Percentiles rank a stretch among this genome's conserved stretches.
These are phyloP conservation scores for Citrullus amarus DNA, from an alignment of 306 rosid genomes.

Conservation along the genomic window DNA sequence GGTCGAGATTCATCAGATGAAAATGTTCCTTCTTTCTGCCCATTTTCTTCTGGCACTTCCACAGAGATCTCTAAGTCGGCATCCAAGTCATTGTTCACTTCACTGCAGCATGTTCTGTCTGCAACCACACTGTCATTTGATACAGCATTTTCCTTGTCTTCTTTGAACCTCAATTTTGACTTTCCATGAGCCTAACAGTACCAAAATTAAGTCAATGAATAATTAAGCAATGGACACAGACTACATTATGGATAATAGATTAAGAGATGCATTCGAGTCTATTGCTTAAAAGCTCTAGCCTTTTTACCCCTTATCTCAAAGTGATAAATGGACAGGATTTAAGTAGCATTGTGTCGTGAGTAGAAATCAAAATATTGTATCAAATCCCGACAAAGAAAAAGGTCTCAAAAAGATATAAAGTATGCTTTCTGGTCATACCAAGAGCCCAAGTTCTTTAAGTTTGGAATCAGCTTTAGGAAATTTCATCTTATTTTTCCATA, in stretches of 20 bases:
- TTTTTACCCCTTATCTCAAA: neutral
- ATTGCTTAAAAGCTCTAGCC: neutral
- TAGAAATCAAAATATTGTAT: neutral
- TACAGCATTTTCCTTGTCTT: conserved; percentile 24
- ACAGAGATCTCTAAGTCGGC: conserved; percentile 31
- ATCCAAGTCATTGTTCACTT: conserved; percentile 20
- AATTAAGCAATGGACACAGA: neutral
- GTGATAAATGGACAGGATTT: neutral
- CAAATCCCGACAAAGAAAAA: neutral
- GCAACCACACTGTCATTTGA: conserved; percentile 23
- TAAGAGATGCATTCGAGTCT: neutral
- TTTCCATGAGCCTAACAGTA: conserved; percentile 21
- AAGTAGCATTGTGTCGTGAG: neutral
- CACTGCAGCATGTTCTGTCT: conserved; percentile 35
- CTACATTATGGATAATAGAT: neutral
- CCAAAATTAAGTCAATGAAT: neutral
- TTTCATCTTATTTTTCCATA: conserved; percentile 78
- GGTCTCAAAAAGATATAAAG: neutral
- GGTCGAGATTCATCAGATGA: conserved; percentile 37
- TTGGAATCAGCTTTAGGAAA: conserved; percentile 68
- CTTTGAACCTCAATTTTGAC: conserved; percentile 27
- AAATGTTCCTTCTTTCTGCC: conserved; percentile 14
- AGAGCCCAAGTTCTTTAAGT: conserved; percentile 64
- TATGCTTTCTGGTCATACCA: conserved; percentile 24
- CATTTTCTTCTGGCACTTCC: conserved; percentile 26